Evolutionary conservation across 495 filamentous ascomycete genomes (phyloP).

Genomic region (Durotheca rogersii): DNA sequence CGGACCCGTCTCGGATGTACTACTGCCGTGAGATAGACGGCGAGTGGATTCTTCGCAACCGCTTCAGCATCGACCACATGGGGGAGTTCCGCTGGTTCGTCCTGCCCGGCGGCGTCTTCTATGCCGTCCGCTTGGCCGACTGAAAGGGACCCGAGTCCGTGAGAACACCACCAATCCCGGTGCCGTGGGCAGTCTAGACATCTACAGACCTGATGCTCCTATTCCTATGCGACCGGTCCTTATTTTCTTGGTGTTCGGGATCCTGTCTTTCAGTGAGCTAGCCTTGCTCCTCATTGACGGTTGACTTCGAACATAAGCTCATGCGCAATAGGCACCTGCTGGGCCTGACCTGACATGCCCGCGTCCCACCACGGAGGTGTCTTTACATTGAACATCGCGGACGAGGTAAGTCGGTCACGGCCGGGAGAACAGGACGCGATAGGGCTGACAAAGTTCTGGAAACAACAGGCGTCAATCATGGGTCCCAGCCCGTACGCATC

Average conservation of each 20-base stretch:
- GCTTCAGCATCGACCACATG: conserved; percentile 52
- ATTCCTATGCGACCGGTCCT: background rate
- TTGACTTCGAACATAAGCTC: background rate
- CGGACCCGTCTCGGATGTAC: conserved; percentile 53
- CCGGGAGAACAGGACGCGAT: too few species aligned
- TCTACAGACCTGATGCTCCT: background rate
- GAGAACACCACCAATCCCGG: background rate
- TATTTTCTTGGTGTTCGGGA: too few species aligned
- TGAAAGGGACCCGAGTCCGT: conserved; percentile 14
- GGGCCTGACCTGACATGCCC: background rate
- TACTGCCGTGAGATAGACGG: conserved; percentile 52
- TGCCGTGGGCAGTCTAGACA: background rate
- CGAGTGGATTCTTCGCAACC: conserved; percentile 47
- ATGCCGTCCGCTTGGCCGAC: conserved; percentile 46
- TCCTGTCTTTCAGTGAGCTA: background rate
- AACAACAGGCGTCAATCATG: background rate
- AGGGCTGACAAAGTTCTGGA: too few species aligned
- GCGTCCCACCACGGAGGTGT: background rate
- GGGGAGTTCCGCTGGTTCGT: conserved; percentile 52
- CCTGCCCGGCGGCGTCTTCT: conserved; percentile 48
- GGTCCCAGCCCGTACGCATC: too few species aligned
- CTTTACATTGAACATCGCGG: background rate
- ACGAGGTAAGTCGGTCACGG: conserved; percentile 9
- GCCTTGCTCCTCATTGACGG: too few species aligned
- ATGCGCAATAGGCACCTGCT: background rate